phyloP scores from a whole-genome alignment of 495 filamentous ascomycete genomes.

The Rhypophila decipiens region DNA sequence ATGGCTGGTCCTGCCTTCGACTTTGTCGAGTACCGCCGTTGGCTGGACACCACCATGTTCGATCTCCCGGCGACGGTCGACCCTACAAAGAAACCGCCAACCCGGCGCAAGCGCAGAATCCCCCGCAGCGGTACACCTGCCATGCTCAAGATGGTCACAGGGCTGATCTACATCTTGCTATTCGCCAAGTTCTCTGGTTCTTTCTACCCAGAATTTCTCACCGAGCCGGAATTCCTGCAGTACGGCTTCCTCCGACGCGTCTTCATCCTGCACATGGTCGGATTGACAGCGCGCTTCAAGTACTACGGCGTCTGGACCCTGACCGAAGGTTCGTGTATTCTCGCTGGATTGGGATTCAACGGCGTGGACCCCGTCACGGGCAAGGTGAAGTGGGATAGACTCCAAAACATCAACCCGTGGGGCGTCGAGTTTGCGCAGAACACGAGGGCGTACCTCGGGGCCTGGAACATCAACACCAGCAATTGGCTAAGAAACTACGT shows the following conservation, averaged over 20 bases:
- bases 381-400: conserved; percentile 78
- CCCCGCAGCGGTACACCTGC: conserved; percentile 87
- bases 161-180: conserved; percentile 68
- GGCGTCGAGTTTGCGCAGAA: conserved; percentile 86
- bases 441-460: conserved; percentile 75
- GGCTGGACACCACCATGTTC: conserved; percentile 93
- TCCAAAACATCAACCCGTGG: conserved; percentile 80
- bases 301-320: conserved; percentile 95
- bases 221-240: conserved; percentile 50
- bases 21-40: conserved; percentile 82
- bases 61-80: conserved; percentile 73
- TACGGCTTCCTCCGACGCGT: conserved; percentile 66
- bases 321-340: conserved; percentile 90
- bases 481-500: conserved; percentile 94
- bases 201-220: conserved; percentile 52
- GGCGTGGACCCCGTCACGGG: conserved; percentile 79
- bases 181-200: conserved; percentile 74
- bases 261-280: conserved; percentile 74
- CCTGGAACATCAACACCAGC: conserved; percentile 99
- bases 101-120: conserved; percentile 89
- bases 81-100: conserved; percentile 72
- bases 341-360: conserved; percentile 90
- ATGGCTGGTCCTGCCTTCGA: conserved; percentile 89
- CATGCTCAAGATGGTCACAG: conserved; percentile 62
- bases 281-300: conserved; percentile 73